Percentiles rank a stretch among this genome's conserved stretches.
Conservation (phyloP, 371 early-diverging fungal genomes). For the Parasitella parasitica region DNA sequence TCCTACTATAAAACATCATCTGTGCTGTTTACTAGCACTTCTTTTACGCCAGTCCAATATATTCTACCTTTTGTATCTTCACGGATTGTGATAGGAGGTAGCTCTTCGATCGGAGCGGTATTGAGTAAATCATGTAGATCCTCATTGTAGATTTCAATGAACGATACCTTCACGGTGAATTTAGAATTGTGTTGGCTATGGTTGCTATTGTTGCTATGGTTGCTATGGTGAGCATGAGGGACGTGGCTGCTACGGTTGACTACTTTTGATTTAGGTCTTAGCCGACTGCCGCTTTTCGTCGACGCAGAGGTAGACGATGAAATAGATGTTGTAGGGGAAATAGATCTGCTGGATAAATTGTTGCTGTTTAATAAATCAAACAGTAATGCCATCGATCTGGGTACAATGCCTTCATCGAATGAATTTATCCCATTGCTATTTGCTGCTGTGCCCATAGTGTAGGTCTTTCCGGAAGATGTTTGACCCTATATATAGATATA, state of each 20-base stretch:
- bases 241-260: constrained; percentile 4
- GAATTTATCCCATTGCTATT: constrained; percentile 54
- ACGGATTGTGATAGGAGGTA: constrained; percentile 79
- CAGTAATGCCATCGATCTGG: constrained; percentile 77
- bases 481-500: constrained; percentile 66
- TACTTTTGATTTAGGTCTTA: constrained; percentile 20
- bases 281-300: constrained; percentile 8
- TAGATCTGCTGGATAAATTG: constrained; percentile 3
- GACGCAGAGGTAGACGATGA: constrained; percentile 24
- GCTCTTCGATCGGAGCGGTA: constrained; percentile 48
- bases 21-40: constrained; percentile 71
- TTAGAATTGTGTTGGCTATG: constrained; percentile 17
- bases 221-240: background rate
- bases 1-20: constrained; percentile 75
- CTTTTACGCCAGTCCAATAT: constrained; percentile 86
- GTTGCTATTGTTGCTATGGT: background rate
- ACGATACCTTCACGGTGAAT: constrained; percentile 62
- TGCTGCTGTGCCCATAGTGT: constrained; percentile 91
- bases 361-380: constrained; percentile 49
- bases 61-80: constrained; percentile 94
- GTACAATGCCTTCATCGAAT: constrained; percentile 80
- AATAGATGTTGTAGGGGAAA: constrained; percentile 24
- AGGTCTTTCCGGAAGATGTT: constrained; percentile 95
- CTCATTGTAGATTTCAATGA: constrained; percentile 98
- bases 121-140: constrained; percentile 85